Base-by-base conservation (phyloP, 306 rosid species). In the Comarum palustre region DNA sequence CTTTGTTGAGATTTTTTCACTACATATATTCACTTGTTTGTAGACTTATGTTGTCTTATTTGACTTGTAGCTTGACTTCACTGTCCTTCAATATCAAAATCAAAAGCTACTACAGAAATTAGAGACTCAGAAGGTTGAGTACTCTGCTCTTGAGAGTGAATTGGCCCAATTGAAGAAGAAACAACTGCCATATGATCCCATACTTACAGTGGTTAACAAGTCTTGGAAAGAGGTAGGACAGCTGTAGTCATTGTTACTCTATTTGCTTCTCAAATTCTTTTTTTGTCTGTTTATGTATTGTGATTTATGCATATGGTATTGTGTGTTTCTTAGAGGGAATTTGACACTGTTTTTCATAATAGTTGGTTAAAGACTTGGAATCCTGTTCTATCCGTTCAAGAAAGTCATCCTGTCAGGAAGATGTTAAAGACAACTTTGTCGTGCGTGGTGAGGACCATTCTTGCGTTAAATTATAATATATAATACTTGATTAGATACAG, bases 21-120 rank as follows among this genome's bases (percentile, higher is more conserved):
- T 42, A 15, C 24, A n/a, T 60, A 22, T 22, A 66, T 19, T 20
- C 68, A 2, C 61, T 29, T 81, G 64, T 65, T 70, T 57, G 32
- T 71, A 13, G 73, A 75, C 81, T 75, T 64, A 20, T 73, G 20
- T 79, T 78, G 60, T 73, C 22, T 73, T 29, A 77, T 75, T 72
- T 48, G 31, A 81, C 73, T 24, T 88, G 78, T 81, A 95, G 99
- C 89, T 90, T 80, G 96, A 90, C 77, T 81, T 91, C 79, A 64
- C 90, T 66, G 90, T 95, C 73, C 93, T 95, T 83, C 96, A 91
- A 79, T 88, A 62, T 86, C 97, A 88, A 84, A 95, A 91, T 81
- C 96, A 91, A 85, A 95, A 88, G 84, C 96, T 95, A 75, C 77
- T 70, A 24, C 93, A 92, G 85, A 95, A 91, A 82, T 81, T 95